Evolutionary conservation across 495 filamentous ascomycete species (phyloP).

Genomic region (Aspergillus biplanus): DNA sequence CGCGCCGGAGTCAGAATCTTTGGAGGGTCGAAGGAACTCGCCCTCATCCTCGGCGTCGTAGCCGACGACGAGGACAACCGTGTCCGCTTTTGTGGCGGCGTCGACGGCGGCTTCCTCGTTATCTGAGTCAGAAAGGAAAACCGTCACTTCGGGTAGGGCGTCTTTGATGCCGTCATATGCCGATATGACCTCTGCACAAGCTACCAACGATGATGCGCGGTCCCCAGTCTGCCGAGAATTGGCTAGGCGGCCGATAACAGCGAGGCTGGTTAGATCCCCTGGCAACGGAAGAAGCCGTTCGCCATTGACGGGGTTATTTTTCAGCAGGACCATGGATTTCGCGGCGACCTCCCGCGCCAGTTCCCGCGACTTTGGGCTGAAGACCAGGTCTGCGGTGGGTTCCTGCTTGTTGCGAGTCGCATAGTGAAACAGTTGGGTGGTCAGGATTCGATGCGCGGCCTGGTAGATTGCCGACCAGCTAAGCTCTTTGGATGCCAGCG

Average conservation of each 20-base stretch:
- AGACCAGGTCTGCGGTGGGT: slow-evolving; percentile 37
- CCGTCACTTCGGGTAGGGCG: slow-evolving; percentile 8
- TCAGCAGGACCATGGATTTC: not conserved
- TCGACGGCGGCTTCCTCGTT: not conserved
- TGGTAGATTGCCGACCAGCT: not conserved
- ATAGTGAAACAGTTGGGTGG: not conserved
- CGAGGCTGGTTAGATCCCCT: not conserved
- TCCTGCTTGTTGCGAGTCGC: not conserved
- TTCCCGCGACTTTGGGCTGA: not conserved
- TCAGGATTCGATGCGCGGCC: not conserved
- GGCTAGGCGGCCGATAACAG: slow-evolving; percentile 26
- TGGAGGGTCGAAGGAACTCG: slow-evolving; percentile 25
- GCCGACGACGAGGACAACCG: slow-evolving; percentile 25
- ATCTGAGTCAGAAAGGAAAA: not conserved
- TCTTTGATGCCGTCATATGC: slow-evolving; percentile 19
- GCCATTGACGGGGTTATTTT: not conserved
- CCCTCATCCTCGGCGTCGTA: slow-evolving; percentile 26
- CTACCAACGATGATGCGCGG: slow-evolving; percentile 27
- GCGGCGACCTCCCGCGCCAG: slow-evolving; percentile 4
- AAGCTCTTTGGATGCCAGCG: slow-evolving; percentile 18
- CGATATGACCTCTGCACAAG: slow-evolving; percentile 19
- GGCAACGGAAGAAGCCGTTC: not conserved
- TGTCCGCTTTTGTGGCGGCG: slow-evolving; percentile 19
- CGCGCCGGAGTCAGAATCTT: not conserved
- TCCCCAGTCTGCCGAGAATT: slow-evolving; percentile 26